A percentile compares a stretch with the other conserved stretches of the same genome.
Evolutionary conservation across 805 yeast genomes (phyloP).

Genomic region (Kluyveromyces aestuarii): DNA sequence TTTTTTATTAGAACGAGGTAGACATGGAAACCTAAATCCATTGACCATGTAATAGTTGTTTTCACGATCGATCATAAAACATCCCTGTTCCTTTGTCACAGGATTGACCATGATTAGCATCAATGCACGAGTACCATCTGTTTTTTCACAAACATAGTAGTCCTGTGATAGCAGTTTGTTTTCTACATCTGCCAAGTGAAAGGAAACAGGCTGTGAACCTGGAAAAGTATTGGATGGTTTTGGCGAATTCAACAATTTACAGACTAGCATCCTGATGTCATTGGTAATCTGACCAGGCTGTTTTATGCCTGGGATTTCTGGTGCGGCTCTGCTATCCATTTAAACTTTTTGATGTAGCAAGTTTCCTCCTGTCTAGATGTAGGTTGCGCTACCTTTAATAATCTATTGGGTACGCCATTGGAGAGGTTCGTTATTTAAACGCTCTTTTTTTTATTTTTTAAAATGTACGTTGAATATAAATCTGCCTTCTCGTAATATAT

Average conservation of each 20-base stretch:
- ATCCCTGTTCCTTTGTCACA: slow-evolving; percentile 75
- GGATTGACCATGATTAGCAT: slow-evolving; percentile 55
- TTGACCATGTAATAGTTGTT: slow-evolving; percentile 79
- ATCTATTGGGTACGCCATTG: neutral
- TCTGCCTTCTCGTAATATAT: neutral
- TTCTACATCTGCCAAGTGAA: slow-evolving; percentile 61
- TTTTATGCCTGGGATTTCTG: slow-evolving; percentile 76
- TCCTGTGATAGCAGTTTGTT: slow-evolving; percentile 59
- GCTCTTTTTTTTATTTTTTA: too few relatives aligned
- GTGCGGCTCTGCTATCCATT: slow-evolving; percentile 44
- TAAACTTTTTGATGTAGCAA: too few relatives aligned
- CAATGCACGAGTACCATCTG: slow-evolving; percentile 86
- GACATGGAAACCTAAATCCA: slow-evolving; percentile 72
- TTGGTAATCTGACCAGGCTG: slow-evolving; percentile 66
- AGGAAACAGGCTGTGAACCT: slow-evolving; percentile 94
- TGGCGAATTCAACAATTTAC: slow-evolving; percentile 48
- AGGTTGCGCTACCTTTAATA: neutral
- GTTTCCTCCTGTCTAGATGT: neutral
- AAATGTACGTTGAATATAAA: neutral
- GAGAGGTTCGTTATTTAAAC: neutral
- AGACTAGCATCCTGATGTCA: slow-evolving; percentile 59
- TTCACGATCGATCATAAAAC: slow-evolving; percentile 80
- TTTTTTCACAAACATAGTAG: slow-evolving; percentile 90
- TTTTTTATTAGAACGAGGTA: slow-evolving; percentile 26
- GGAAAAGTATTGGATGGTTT: slow-evolving; percentile 50